phyloP scores from a whole-genome alignment of 2,329 filamentous ascomycete species.

The Rhinocladiella similis region DNA sequence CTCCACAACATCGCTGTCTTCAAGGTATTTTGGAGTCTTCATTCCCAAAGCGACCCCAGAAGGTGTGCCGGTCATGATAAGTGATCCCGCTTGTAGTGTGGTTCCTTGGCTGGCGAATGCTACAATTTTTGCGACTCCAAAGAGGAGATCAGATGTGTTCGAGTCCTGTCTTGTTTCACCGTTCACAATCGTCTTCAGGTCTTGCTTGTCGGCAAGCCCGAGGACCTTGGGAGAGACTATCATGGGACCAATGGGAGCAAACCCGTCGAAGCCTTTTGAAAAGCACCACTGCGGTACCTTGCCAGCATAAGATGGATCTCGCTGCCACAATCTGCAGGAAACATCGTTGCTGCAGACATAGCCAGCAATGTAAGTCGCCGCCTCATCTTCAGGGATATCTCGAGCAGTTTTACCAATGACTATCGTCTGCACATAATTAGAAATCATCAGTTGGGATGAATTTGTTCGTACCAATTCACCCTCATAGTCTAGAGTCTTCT shows the following conservation, averaged over 20 bases:
- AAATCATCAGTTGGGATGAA: too few species aligned
- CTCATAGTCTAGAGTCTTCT: conserved; percentile 36
- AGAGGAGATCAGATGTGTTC: conserved; percentile 39
- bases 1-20: conserved; percentile 42
- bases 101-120: conserved; percentile 37
- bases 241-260: conserved; percentile 53
- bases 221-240: conserved; percentile 34
- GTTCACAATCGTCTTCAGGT: conserved; percentile 37
- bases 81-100: conserved; percentile 36
- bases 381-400: conserved; percentile 47
- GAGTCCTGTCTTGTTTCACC: conserved; percentile 37
- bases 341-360: conserved; percentile 59
- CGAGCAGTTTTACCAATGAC: conserved; percentile 56
- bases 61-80: conserved; percentile 42
- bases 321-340: conserved; percentile 54
- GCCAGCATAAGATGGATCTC: conserved; percentile 51
- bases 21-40: conserved; percentile 38
- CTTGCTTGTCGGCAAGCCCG: conserved; percentile 14
- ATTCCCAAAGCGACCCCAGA: conserved; percentile 43
- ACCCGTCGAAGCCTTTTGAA: conserved; percentile 59
- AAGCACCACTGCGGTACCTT: conserved; percentile 59
- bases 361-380: conserved; percentile 52
- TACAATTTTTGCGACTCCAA: conserved; percentile 36
- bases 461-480: too few species aligned
- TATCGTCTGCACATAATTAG: too few species aligned